Evolutionary conservation across 352 stramenopile species (phyloP).

Genomic region (Phytophthora pisi): DNA sequence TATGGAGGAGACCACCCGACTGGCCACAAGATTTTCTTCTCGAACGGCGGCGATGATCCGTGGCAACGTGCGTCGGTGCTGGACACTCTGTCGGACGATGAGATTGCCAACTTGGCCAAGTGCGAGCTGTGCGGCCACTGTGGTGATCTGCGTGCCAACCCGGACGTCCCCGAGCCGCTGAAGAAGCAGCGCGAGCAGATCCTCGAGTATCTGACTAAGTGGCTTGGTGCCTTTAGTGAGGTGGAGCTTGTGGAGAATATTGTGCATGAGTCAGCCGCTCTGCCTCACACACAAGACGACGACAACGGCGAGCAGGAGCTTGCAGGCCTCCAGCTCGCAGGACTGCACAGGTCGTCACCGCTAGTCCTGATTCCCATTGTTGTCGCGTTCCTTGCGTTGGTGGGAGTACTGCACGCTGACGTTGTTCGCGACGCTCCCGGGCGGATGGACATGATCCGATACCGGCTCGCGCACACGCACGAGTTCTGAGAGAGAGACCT

Average conservation of each 20-base stretch:
- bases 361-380: conserved; percentile 76
- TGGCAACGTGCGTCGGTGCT: conserved; percentile 85
- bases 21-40: conserved; percentile 86
- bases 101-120: conserved; percentile 70
- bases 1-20: conserved; percentile 79
- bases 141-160: conserved; percentile 61
- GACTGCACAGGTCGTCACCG: conserved; percentile 55
- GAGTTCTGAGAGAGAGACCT: conserved; percentile 17
- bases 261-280: conserved; percentile 16
- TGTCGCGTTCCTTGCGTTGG: conserved; percentile 55
- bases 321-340: conserved; percentile 22
- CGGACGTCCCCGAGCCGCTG: conserved; percentile 55
- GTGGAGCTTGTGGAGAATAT: conserved; percentile 14
- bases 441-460: conserved; percentile 34
- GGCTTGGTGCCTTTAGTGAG: conserved; percentile 39
- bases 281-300: conserved; percentile 21
- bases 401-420: conserved; percentile 60
- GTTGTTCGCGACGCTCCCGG: conserved; percentile 55
- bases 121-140: conserved; percentile 88
- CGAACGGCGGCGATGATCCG: conserved; percentile 83
- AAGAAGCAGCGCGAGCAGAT: conserved; percentile 77
- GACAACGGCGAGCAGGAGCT: conserved; percentile 30
- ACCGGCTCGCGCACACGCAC: conserved; percentile 48
- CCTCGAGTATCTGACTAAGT: conserved; percentile 66
- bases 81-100: conserved; percentile 57